phyloP scores from a whole-genome alignment of 1,284 basidiomycete genomes.

The Trichosporon sp. region DNA sequence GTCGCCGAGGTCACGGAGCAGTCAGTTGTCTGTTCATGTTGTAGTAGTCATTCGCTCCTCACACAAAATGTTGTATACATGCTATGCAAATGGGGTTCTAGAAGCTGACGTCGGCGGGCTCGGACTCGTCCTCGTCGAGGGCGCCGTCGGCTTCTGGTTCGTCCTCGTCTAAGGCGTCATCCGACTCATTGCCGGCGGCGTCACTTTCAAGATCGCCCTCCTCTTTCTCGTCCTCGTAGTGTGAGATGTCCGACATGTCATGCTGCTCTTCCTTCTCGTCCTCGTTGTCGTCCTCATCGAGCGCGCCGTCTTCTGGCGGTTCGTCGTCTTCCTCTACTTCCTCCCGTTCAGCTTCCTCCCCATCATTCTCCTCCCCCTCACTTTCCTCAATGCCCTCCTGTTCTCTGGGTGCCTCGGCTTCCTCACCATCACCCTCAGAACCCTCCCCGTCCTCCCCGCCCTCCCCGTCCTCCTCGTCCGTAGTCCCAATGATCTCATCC shows the following conservation, averaged over 20 bases:
- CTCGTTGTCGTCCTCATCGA: slow-evolving; percentile 6
- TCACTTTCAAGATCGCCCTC: neutral
- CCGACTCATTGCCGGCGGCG: neutral
- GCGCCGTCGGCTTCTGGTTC: neutral
- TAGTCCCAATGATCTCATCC: neutral
- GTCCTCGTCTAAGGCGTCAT: neutral
- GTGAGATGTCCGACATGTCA: too few species aligned
- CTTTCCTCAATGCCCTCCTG: neutral
- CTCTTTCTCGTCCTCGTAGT: neutral
- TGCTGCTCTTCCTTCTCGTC: neutral
- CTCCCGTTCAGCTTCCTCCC: too few species aligned
- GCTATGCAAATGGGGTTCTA: neutral
- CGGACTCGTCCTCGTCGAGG: neutral
- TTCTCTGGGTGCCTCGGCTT: neutral
- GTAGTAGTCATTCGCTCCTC: neutral
- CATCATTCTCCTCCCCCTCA: neutral
- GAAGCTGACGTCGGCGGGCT: neutral
- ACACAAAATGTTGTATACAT: neutral
- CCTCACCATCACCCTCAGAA: neutral
- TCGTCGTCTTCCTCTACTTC: neutral
- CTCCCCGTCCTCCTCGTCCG: neutral
- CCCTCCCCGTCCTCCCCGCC: neutral
- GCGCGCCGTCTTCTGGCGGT: neutral
- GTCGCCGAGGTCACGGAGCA: too few species aligned
- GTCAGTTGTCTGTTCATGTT: neutral